These are phyloP conservation scores for Pseudogymnoascus sp. DNA, from an alignment of 2,329 filamentous ascomycete species.

Conservation along the genomic window DNA sequence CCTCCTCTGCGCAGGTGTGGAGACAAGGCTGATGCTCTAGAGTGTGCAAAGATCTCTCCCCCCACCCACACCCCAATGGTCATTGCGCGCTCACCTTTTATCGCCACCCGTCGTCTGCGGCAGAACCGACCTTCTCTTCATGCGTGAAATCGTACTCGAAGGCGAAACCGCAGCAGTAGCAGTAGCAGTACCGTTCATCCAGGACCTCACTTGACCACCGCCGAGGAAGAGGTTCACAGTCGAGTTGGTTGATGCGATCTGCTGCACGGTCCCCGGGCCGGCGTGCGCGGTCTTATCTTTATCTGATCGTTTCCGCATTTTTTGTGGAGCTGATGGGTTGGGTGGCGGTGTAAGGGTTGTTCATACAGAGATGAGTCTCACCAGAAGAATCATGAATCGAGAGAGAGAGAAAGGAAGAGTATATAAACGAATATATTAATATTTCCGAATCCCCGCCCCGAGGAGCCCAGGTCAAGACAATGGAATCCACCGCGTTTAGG, in stretches of 20 bases:
- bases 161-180: slow-evolving; percentile 17
- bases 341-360: background rate
- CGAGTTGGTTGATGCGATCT: slow-evolving; percentile 27
- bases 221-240: slow-evolving; percentile 28
- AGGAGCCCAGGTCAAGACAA: background rate
- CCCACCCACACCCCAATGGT: too few species aligned
- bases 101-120: background rate
- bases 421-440: too few species aligned
- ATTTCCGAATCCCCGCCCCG: too few species aligned
- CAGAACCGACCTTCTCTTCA: background rate
- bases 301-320: slow-evolving; percentile 27
- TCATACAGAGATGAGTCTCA: background rate
- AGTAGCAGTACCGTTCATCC: slow-evolving; percentile 23
- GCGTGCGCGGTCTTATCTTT: slow-evolving; percentile 18
- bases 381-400: too few species aligned
- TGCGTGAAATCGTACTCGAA: slow-evolving; percentile 24
- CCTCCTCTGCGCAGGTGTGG: too few species aligned
- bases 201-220: slow-evolving; percentile 22
- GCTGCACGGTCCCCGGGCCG: slow-evolving; percentile 14
- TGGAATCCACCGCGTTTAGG: too few species aligned
- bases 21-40: too few species aligned
- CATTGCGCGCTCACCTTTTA: background rate
- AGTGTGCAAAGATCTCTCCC: too few species aligned
- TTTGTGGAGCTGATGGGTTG: background rate
- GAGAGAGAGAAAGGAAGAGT: too few species aligned